Percentiles rank a stretch among this genome's conserved stretches.
phyloP scores from a whole-genome alignment of 1,284 basidiomycete genomes.

The Puccinia hordei region DNA sequence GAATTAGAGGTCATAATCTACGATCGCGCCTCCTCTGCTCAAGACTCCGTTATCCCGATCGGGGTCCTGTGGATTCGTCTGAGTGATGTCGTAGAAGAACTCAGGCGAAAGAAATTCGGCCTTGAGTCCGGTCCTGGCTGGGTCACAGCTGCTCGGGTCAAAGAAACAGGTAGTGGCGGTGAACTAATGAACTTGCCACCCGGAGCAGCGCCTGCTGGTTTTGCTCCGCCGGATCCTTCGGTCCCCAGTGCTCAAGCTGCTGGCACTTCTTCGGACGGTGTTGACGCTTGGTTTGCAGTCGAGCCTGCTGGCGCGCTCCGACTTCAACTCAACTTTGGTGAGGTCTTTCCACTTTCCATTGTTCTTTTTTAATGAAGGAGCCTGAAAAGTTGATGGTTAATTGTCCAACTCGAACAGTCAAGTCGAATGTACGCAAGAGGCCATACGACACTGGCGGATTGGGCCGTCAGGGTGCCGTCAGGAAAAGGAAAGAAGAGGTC shows the following conservation, averaged over 20 bases:
- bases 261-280: constrained; percentile 67
- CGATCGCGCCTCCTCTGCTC: constrained; percentile 78
- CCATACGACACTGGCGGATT: constrained; percentile 86
- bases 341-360: no score
- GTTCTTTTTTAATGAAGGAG: neutral
- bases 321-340: constrained; percentile 84
- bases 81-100: constrained; percentile 90
- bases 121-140: constrained; percentile 75
- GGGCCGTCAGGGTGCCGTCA: constrained; percentile 94
- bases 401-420: constrained; percentile 66
- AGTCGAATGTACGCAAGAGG: constrained; percentile 92
- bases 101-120: constrained; percentile 86
- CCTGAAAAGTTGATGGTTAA: neutral
- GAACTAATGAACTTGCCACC: constrained; percentile 38
- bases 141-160: constrained; percentile 82
- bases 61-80: constrained; percentile 95
- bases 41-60: constrained; percentile 79
- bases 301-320: constrained; percentile 95
- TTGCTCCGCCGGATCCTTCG: constrained; percentile 39
- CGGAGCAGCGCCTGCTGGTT: constrained; percentile 49
- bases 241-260: constrained; percentile 1
- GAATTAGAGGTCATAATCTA: constrained; percentile 97
- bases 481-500: constrained; percentile 96
- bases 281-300: constrained; percentile 96
- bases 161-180: constrained; percentile 60